Percentiles rank a stretch among this genome's conserved stretches.
These are phyloP conservation scores for Trypethelium eluteriae DNA, from an alignment of 495 filamentous ascomycete species.

Conservation along the genomic window DNA sequence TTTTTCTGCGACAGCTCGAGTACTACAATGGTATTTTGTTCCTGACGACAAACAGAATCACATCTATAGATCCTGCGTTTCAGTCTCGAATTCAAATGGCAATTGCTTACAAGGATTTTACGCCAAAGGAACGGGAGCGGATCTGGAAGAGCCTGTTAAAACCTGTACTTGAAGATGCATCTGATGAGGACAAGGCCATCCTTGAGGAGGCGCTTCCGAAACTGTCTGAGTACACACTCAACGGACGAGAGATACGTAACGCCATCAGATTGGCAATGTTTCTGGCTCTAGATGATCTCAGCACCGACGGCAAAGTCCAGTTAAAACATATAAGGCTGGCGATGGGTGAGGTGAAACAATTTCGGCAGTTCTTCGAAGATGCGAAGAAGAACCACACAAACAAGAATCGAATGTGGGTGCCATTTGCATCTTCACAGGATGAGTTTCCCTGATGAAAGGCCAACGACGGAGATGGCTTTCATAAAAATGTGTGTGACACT, in stretches of 20 bases:
- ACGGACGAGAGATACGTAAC: slow-evolving; percentile 12
- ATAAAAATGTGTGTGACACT: no score
- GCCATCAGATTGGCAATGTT: not conserved
- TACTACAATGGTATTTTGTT: slow-evolving; percentile 9
- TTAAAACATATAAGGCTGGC: not conserved
- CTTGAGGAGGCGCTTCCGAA: not conserved
- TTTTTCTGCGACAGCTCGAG: slow-evolving; percentile 13
- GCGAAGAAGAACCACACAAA: no score
- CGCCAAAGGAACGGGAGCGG: not conserved
- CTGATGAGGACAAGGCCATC: not conserved
- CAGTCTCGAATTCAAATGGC: not conserved
- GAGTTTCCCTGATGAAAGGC: no score
- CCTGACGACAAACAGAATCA: not conserved
- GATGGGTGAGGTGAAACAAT: not conserved
- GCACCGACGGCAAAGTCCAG: not conserved
- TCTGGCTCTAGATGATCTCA: not conserved
- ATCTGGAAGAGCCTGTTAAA: slow-evolving; percentile 11
- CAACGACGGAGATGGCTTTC: no score
- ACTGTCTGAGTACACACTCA: not conserved
- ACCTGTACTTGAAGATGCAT: not conserved
- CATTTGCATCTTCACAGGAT: no score
- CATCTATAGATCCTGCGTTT: not conserved
- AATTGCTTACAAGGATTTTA: not conserved
- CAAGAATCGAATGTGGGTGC: no score
- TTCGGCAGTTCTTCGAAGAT: not conserved